phyloP scores from a whole-genome alignment of 2,329 filamentous ascomycete genomes.

The Beauveria bassiana region DNA sequence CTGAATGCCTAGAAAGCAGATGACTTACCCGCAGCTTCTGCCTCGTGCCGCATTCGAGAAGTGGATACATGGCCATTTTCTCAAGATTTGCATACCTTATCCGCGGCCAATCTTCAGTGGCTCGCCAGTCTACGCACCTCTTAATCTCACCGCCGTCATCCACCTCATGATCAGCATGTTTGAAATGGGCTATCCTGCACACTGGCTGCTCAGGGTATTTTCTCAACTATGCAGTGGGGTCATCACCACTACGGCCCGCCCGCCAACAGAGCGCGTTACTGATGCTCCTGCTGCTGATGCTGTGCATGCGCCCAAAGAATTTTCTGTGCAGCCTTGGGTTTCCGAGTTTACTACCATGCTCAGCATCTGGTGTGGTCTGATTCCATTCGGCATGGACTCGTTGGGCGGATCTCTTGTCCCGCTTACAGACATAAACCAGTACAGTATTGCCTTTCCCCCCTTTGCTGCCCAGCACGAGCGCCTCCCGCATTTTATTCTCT shows the following conservation, averaged over 20 bases:
- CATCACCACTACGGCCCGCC: constrained; percentile 17
- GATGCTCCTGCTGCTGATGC: constrained; percentile 5
- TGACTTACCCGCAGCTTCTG: constrained; percentile 13
- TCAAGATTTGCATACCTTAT: constrained; percentile 21
- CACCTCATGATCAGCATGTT: constrained; percentile 16
- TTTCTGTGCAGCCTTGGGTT: constrained; percentile 15
- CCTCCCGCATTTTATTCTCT: neutral
- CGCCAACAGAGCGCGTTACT: constrained; percentile 14
- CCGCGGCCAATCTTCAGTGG: constrained; percentile 11
- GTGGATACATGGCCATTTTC: constrained; percentile 18
- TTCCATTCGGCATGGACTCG: constrained; percentile 16
- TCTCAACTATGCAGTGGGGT: constrained; percentile 13
- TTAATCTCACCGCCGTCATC: constrained; percentile 19
- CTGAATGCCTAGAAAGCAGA: neutral
- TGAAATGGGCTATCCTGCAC: constrained; percentile 20
- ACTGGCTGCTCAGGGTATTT: constrained; percentile 20
- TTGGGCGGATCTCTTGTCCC: neutral
- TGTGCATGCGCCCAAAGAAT: neutral
- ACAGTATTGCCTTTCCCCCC: neutral
- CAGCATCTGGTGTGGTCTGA: constrained; percentile 15
- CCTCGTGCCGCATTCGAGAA: constrained; percentile 16
- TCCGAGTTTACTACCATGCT: constrained; percentile 18
- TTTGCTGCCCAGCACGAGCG: neutral
- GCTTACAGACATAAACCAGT: neutral
- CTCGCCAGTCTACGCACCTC: constrained; percentile 17